A percentile compares a stretch with the other conserved stretches of the same genome.
Conservation (phyloP, 768 basidiomycete species). For the Rhizopogon vesiculosus region DNA sequence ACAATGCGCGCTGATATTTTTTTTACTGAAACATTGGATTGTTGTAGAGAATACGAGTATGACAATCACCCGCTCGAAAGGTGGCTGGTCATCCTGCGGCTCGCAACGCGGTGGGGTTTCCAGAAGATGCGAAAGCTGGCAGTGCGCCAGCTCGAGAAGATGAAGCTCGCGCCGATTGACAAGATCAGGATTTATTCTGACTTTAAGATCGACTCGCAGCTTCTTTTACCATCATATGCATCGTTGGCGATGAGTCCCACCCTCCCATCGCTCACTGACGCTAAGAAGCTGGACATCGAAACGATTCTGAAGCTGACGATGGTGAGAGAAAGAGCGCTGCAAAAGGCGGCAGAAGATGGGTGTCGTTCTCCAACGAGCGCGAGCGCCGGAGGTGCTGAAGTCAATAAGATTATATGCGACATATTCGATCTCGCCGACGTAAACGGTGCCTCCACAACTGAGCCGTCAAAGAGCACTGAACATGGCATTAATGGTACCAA, state of each 20-base stretch:
- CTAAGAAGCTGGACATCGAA: slow-evolving; percentile 50
- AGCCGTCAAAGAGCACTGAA: too few species aligned
- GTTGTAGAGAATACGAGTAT: slow-evolving; percentile 46
- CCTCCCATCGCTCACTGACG: slow-evolving; percentile 51
- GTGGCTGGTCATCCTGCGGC: slow-evolving; percentile 52
- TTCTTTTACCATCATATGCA: slow-evolving; percentile 50
- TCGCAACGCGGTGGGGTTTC: slow-evolving; percentile 55
- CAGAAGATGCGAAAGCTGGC: slow-evolving; percentile 44
- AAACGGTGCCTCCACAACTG: background rate
- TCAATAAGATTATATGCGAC: slow-evolving; percentile 25
- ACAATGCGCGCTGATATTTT: background rate
- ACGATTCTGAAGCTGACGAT: slow-evolving; percentile 46
- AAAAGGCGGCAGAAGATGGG: slow-evolving; percentile 28
- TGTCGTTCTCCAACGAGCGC: slow-evolving; percentile 23
- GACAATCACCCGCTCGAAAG: slow-evolving; percentile 45
- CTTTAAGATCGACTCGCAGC: slow-evolving; percentile 40
- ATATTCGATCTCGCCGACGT: slow-evolving; percentile 23
- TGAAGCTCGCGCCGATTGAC: slow-evolving; percentile 41
- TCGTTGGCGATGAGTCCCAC: slow-evolving; percentile 46
- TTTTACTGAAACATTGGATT: background rate
- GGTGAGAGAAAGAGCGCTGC: slow-evolving; percentile 43
- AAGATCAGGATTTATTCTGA: slow-evolving; percentile 55
- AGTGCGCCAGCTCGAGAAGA: slow-evolving; percentile 49
- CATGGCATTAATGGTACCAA: background rate
- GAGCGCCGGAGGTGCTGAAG: slow-evolving; percentile 19